Conservation (phyloP, 352 stramenopile species). For the Pythium vanterpoolii region DNA sequence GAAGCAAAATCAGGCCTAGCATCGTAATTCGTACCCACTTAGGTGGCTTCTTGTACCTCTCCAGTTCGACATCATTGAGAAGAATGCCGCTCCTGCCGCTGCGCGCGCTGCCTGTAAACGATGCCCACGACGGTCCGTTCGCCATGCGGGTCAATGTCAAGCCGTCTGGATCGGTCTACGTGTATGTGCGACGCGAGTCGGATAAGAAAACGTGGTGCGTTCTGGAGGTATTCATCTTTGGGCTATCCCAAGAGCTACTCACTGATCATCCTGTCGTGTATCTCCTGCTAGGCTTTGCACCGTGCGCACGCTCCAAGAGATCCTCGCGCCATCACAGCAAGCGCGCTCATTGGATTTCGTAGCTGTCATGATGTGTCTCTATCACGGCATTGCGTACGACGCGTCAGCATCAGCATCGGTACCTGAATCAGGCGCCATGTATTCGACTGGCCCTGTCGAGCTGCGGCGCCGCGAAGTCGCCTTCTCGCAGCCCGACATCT, state of each 20-base stretch:
- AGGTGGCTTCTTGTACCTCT: too few relatives aligned
- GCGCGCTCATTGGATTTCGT: conserved; percentile 6
- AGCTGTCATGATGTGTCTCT: conserved; percentile 12
- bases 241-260: too few relatives aligned
- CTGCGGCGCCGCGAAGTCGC: conserved; percentile 15
- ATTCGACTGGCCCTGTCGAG: neutral
- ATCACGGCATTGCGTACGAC: conserved; percentile 14
- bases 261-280: too few relatives aligned
- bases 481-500: conserved; percentile 12
- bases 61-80: too few relatives aligned
- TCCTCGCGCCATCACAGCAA: conserved; percentile 17
- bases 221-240: neutral
- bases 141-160: conserved; percentile 8
- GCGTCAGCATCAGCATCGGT: neutral
- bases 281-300: conserved; percentile 1
- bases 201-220: conserved; percentile 16
- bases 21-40: too few relatives aligned
- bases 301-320: conserved; percentile 13
- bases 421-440: neutral
- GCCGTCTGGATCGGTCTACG: conserved; percentile 6
- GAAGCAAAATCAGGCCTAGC: too few relatives aligned
- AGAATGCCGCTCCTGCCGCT: conserved; percentile 7
- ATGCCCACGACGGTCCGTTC: conserved; percentile 3
- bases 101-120: conserved; percentile 13
- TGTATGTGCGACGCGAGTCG: conserved; percentile 14